A percentile compares a stretch with the other conserved stretches of the same genome.
Conservation (phyloP, 371 early-diverging fungal species). For the Lichtheimia corymbifera region DNA sequence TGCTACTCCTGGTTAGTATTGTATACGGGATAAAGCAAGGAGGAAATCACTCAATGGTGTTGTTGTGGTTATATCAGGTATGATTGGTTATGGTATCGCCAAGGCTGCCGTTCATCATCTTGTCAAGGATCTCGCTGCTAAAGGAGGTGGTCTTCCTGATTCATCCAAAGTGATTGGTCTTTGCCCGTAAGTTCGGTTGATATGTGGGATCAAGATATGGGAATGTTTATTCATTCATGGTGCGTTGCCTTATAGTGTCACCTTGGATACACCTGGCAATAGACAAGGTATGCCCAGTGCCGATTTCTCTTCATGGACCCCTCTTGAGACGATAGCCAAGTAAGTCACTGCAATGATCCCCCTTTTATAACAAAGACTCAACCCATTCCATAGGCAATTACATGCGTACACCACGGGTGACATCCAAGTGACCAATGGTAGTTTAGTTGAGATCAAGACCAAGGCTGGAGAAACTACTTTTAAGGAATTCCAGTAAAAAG, state of each 20-base stretch:
- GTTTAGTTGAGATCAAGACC: conserved; percentile 55
- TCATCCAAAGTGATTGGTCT: conserved; percentile 73
- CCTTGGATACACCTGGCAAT: conserved; percentile 94
- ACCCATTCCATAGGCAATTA: conserved; percentile 39
- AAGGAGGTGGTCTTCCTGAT: conserved; percentile 77
- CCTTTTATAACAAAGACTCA: not conserved
- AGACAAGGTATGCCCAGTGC: conserved; percentile 87
- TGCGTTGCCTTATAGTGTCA: conserved; percentile 48
- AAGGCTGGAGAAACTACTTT: conserved; percentile 54
- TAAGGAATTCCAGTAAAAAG: conserved; percentile 26
- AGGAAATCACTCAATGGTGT: not conserved
- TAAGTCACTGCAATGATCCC: conserved; percentile 33
- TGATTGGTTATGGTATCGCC: conserved; percentile 95
- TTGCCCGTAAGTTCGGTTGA: conserved; percentile 70
- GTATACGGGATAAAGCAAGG: not conserved
- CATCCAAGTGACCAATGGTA: conserved; percentile 52
- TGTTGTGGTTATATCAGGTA: conserved; percentile 41
- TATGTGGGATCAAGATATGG: not conserved
- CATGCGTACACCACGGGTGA: conserved; percentile 51
- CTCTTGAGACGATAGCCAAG: conserved; percentile 74
- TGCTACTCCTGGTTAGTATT: conserved; percentile 64
- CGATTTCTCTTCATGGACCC: conserved; percentile 89
- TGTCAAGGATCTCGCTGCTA: conserved; percentile 73
- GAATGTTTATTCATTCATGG: not conserved
- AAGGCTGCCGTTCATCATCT: conserved; percentile 95